phyloP scores from a whole-genome alignment of 257 asterid species.

The Solanum phureja region DNA sequence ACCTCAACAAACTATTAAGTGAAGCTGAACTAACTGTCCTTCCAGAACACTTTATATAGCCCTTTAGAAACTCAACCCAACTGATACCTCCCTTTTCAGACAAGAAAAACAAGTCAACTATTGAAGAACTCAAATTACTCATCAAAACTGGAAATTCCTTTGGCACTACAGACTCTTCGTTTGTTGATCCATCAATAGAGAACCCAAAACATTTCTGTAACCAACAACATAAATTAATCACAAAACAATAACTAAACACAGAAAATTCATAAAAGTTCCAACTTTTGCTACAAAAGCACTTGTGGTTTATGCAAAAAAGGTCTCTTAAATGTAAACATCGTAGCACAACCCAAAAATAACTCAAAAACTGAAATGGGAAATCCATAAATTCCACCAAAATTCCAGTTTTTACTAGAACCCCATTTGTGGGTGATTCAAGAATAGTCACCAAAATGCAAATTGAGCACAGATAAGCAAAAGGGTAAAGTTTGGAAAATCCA shows the following conservation, averaged over 20 bases:
- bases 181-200: conserved; percentile 23
- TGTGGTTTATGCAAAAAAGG: background rate
- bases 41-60: conserved; percentile 64
- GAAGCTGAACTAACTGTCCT: conserved; percentile 54
- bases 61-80: conserved; percentile 78
- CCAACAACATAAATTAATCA: background rate
- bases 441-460: background rate
- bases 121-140: conserved; percentile 50
- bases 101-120: conserved; percentile 61
- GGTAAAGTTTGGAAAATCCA: background rate
- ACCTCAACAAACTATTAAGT: conserved; percentile 40
- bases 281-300: background rate
- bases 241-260: background rate
- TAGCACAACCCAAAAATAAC: background rate
- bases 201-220: conserved; percentile 70
- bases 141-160: conserved; percentile 41
- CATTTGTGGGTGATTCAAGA: background rate
- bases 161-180: conserved; percentile 21
- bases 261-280: background rate
- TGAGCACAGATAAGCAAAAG: background rate
- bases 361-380: background rate
- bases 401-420: background rate
- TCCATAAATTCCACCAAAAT: background rate
- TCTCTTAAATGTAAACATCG: background rate
- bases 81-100: conserved; percentile 51